These are phyloP conservation scores for Schizophyllum amplum DNA, from an alignment of 1,284 basidiomycete species.

Conservation along the genomic window DNA sequence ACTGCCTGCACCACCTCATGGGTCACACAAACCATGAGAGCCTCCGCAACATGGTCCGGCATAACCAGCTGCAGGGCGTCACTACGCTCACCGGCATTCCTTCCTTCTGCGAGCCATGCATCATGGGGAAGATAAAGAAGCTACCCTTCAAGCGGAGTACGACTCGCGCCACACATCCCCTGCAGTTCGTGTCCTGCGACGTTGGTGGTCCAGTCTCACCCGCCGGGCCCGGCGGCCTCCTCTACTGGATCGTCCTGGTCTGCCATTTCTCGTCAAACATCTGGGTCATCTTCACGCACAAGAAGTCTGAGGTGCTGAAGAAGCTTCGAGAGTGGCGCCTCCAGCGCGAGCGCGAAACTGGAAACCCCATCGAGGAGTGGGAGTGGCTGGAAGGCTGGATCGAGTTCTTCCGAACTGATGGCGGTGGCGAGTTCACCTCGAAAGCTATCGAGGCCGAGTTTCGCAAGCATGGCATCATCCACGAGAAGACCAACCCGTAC, in stretches of 20 bases:
- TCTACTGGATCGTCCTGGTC: constrained; percentile 12
- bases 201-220: constrained; percentile 21
- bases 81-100: not conserved
- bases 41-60: not conserved
- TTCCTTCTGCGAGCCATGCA: constrained; percentile 18
- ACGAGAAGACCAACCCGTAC: constrained; percentile 18
- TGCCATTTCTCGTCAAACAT: no score
- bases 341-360: no score
- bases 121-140: constrained; percentile 18
- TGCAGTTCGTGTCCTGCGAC: constrained; percentile 24
- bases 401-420: constrained; percentile 21
- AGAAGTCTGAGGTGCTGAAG: constrained; percentile 9
- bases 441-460: constrained; percentile 20
- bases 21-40: not conserved
- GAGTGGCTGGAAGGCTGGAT: constrained; percentile 14
- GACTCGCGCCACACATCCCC: constrained; percentile 10
- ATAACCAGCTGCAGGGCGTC: not conserved
- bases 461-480: constrained; percentile 14
- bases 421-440: constrained; percentile 21
- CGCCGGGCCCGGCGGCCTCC: constrained; percentile 11
- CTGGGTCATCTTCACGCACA: constrained; percentile 23
- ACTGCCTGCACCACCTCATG: not conserved
- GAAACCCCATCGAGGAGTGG: constrained; percentile 9
- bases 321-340: no score
- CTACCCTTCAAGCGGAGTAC: constrained; percentile 15